Evolutionary conservation across 2,329 filamentous ascomycete genomes (phyloP), one percentile per base, ranked within the genome.

Genomic region (Fusarium continuum): DNA sequence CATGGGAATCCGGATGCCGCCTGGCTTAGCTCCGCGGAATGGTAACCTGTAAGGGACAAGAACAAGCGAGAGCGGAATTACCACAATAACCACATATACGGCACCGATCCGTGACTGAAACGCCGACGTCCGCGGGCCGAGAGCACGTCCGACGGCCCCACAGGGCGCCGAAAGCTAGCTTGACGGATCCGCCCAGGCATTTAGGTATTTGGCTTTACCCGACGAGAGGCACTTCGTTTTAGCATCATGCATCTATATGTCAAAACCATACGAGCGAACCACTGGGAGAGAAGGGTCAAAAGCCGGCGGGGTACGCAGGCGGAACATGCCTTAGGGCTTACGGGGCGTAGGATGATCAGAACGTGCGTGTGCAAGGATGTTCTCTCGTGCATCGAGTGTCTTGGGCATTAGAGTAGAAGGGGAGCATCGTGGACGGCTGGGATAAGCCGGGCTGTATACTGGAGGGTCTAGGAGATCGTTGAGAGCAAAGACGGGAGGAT

Each of bases 1-100:
- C 6, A 70, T 82, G 65, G 83, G 81, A 1, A 87, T 88, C 55
- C 79, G 86, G 39, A 79, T 84, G 76, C 85, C 86, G 16, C 85
- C 86, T 9, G 79, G 79, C 1, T 62, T 70, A 14, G 74, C 70
- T 5, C 56, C 54, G 9, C 65, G 70, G 13, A 67, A 67, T 75
- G 73, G 79, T 59, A 78, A 75, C 52, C 57, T 77, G 26, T 77
- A 60, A 75, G 25, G 23, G 44, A 9, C 8, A 22, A 35, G 41
- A 17, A 26, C 25, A 40, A 17, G n/a, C 16, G 4, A 44, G 39
- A 28, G 26, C 23, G 29, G 41, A 48, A 26, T 19, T 20, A 34
- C 35, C 19, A 44, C 38, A 32, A 20, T 35, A 13, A 25, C 48
- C 5, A 29, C 14, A 32, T 29, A 5, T 13, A 40, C 16, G 41